Evolutionary conservation across 2,329 filamentous ascomycete species (phyloP).

Genomic region (Ophiocordyceps australis): DNA sequence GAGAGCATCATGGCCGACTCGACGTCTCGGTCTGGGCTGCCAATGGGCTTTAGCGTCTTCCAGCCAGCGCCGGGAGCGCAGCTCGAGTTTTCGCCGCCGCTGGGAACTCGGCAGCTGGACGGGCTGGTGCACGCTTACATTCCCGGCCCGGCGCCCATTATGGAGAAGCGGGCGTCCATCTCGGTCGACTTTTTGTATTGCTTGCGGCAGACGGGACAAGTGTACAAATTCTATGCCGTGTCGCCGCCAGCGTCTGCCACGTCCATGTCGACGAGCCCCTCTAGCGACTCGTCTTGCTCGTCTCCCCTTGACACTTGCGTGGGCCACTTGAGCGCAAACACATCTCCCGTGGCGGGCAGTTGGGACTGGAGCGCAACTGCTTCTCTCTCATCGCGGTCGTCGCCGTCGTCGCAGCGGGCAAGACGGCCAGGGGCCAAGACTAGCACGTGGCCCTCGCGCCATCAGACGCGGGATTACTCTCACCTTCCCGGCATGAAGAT

Average conservation of each 20-base stretch:
- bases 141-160: constrained; percentile 29
- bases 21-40: no score
- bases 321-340: no score
- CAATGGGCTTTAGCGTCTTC: constrained; percentile 38
- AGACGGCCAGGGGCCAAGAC: constrained; percentile 10
- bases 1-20: no score
- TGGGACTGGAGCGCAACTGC: constrained; percentile 23
- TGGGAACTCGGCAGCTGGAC: constrained; percentile 43
- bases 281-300: constrained; percentile 26
- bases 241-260: constrained; percentile 19
- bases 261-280: constrained; percentile 20
- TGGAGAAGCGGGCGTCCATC: constrained; percentile 39
- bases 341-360: constrained; percentile 29
- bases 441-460: constrained; percentile 8
- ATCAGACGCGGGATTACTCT: constrained; percentile 24
- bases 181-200: constrained; percentile 42
- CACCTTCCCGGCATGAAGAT: constrained; percentile 47
- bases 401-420: no score
- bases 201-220: constrained; percentile 32
- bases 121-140: constrained; percentile 40
- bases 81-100: constrained; percentile 47
- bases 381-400: constrained; percentile 12
- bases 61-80: constrained; percentile 37
- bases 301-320: no score
- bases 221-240: constrained; percentile 42